Conservation (phyloP, 192 early-diverging fungal species). For the Gigaspora rosea region DNA sequence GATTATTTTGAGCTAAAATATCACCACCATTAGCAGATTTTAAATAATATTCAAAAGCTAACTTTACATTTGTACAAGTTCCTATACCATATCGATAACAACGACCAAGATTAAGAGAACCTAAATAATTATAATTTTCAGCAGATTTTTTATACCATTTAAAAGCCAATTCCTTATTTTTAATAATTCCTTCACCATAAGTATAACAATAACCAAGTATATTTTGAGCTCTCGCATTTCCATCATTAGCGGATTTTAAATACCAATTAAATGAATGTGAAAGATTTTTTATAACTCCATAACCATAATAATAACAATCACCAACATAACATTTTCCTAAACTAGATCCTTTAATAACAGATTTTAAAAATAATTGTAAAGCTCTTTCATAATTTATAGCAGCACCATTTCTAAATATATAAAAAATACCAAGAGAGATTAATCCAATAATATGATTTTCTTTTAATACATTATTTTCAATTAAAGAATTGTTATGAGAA, state of each 20-base stretch:
- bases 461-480: not conserved
- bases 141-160: slow-evolving; percentile 56
- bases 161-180: slow-evolving; percentile 66
- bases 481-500: not conserved
- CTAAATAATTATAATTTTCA: slow-evolving; percentile 54
- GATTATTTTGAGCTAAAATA: slow-evolving; percentile 65
- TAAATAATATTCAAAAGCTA: slow-evolving; percentile 63
- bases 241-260: slow-evolving; percentile 57
- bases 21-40: not conserved
- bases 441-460: not conserved
- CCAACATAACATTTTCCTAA: slow-evolving; percentile 59
- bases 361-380: slow-evolving; percentile 16
- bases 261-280: slow-evolving; percentile 63
- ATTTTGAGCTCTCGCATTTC: slow-evolving; percentile 56
- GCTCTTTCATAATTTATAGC: not conserved
- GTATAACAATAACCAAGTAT: slow-evolving; percentile 81
- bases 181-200: slow-evolving; percentile 67
- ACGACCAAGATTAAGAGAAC: slow-evolving; percentile 57
- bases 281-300: slow-evolving; percentile 51
- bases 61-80: slow-evolving; percentile 45
- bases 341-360: slow-evolving; percentile 55
- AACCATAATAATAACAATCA: slow-evolving; percentile 61
- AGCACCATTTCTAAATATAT: not conserved
- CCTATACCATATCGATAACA: slow-evolving; percentile 64
- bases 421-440: not conserved